A percentile compares a stretch with the other conserved stretches of the same genome.
Evolutionary conservation across 1,139 yeast species (phyloP).

Genomic region (Yamadazyma diddensiae): DNA sequence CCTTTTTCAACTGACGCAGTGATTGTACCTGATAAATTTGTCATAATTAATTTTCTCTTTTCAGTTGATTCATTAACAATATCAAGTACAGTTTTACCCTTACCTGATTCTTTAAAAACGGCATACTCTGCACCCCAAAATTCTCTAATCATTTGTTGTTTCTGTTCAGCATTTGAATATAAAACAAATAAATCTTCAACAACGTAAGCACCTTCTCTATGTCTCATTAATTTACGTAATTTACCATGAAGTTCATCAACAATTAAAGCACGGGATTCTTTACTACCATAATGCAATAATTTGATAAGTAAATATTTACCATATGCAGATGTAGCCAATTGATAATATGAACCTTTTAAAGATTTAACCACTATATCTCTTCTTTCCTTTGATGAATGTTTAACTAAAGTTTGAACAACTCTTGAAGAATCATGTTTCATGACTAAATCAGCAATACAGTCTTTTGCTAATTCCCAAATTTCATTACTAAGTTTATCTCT

Average conservation of each 20-base stretch:
- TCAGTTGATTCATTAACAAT: slow-evolving; percentile 72
- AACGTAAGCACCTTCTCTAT: slow-evolving; percentile 98
- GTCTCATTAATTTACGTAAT: slow-evolving; percentile 89
- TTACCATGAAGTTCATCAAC: slow-evolving; percentile 87
- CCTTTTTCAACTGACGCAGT: slow-evolving; percentile 93
- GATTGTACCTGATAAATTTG: slow-evolving; percentile 78
- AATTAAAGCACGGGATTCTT: slow-evolving; percentile 69
- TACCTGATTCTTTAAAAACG: slow-evolving; percentile 75
- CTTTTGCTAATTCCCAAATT: slow-evolving; percentile 79
- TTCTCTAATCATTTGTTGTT: slow-evolving; percentile 87
- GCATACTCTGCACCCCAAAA: slow-evolving; percentile 98
- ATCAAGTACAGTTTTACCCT: slow-evolving; percentile 61
- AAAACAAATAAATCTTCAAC: slow-evolving; percentile 90
- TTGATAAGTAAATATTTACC: slow-evolving; percentile 91
- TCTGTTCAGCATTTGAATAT: slow-evolving; percentile 82
- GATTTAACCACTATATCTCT: slow-evolving; percentile 68
- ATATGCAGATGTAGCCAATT: slow-evolving; percentile 85
- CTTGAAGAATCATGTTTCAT: slow-evolving; percentile 96
- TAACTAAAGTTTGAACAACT: slow-evolving; percentile 90
- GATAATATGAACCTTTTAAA: slow-evolving; percentile 74
- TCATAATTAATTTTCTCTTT: slow-evolving; percentile 72
- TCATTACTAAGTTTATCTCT: slow-evolving; percentile 80
- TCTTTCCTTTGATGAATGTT: slow-evolving; percentile 78
- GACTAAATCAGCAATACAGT: slow-evolving; percentile 78
- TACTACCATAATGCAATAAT: slow-evolving; percentile 87